These are phyloP conservation scores for Alternaria arbusti DNA, from an alignment of 2,329 filamentous ascomycete species.

Conservation along the genomic window DNA sequence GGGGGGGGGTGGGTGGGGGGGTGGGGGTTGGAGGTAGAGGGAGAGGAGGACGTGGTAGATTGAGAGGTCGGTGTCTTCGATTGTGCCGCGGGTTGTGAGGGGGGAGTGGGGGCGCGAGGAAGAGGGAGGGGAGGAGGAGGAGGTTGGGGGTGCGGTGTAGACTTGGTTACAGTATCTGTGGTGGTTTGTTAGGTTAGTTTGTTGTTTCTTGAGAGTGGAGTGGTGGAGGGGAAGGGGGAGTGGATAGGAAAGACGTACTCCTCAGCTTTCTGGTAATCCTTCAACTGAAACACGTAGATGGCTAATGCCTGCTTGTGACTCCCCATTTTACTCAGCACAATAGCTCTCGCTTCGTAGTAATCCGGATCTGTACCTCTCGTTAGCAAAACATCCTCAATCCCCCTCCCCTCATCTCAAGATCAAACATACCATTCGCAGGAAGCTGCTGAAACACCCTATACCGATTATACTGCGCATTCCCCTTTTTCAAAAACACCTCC, in stretches of 20 bases:
- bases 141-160: constrained; percentile 60
- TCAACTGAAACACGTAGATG: constrained; percentile 95
- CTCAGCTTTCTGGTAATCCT: constrained; percentile 88
- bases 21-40: constrained; percentile 83
- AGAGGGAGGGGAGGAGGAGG: constrained; percentile 9
- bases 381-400: no score
- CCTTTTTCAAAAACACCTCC: constrained; percentile 72
- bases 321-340: constrained; percentile 93
- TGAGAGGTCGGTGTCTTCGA: constrained; percentile 68
- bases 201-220: neutral
- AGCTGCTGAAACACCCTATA: constrained; percentile 78
- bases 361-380: constrained; percentile 66
- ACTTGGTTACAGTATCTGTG: constrained; percentile 79
- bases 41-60: constrained; percentile 93
- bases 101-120: constrained; percentile 38
- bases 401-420: neutral
- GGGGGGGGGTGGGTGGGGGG: no score
- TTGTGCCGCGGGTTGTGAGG: constrained; percentile 37
- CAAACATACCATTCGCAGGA: constrained; percentile 73
- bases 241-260: constrained; percentile 62
- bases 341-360: constrained; percentile 88
- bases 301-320: constrained; percentile 95
- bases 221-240: neutral
- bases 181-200: neutral
- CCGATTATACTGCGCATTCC: constrained; percentile 79